Percentiles rank a stretch among this genome's conserved stretches.
Conservation (phyloP, 192 early-diverging fungal species). For the Phlyctochytrium bullatum region DNA sequence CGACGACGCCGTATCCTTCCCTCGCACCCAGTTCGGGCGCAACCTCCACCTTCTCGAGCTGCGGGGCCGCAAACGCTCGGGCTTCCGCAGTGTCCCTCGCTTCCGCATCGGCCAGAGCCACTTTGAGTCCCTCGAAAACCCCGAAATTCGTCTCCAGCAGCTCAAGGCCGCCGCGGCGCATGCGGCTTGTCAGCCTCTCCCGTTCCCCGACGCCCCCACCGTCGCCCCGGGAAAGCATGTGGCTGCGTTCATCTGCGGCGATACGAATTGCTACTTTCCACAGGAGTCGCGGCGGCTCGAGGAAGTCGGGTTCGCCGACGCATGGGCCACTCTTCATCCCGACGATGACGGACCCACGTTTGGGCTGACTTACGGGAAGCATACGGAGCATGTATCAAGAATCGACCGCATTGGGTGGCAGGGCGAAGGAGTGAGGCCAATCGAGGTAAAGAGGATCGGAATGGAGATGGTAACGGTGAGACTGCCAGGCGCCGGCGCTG, state of each 20-base stretch:
- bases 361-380: neutral
- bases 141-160: neutral
- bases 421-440: neutral
- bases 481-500: too few species aligned
- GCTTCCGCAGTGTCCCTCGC: neutral
- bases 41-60: neutral
- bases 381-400: neutral
- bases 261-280: neutral
- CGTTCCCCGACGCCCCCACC: too few species aligned
- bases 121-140: slow-evolving; percentile 1
- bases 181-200: too few species aligned
- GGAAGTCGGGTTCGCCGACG: neutral
- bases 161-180: neutral
- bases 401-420: neutral
- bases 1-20: neutral
- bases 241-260: neutral
- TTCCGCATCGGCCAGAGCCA: neutral
- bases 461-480: neutral
- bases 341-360: neutral
- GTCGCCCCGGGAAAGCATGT: neutral
- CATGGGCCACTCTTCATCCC: neutral
- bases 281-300: neutral
- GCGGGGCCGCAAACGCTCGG: neutral
- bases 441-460: neutral
- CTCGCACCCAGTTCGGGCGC: neutral